Evolutionary conservation across 169 alveolate species (phyloP).

Genomic region (Plasmodium fragile): DNA sequence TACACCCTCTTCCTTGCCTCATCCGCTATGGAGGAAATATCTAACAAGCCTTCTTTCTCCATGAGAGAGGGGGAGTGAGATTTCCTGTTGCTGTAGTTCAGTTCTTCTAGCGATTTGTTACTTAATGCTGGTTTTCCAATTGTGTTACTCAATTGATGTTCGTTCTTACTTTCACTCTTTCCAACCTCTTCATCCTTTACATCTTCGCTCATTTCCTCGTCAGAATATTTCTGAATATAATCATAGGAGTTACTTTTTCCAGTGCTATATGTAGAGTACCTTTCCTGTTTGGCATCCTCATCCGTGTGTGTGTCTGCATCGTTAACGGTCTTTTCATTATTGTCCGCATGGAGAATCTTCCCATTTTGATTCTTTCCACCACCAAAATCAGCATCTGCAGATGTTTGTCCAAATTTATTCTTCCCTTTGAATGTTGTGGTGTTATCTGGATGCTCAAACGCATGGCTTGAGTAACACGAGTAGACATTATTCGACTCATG

Average conservation of each 20-base stretch:
- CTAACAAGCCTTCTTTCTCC: background rate
- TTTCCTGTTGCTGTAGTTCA: slow-evolving; percentile 49
- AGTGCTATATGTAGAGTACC: background rate
- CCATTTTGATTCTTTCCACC: background rate
- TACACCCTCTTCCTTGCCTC: slow-evolving; percentile 28
- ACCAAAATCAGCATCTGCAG: background rate
- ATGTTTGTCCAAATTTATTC: background rate
- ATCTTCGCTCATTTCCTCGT: background rate
- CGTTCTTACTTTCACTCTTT: background rate
- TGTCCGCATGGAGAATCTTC: background rate
- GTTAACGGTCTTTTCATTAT: background rate
- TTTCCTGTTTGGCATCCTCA: slow-evolving; percentile 5
- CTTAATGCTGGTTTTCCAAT: slow-evolving; percentile 15
- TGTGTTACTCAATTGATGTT: background rate
- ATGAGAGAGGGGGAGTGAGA: background rate
- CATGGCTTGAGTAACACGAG: background rate
- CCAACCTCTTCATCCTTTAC: background rate
- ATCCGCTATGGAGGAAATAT: slow-evolving; percentile 34
- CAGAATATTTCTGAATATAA: background rate
- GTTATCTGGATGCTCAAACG: background rate
- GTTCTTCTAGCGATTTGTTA: slow-evolving; percentile 43
- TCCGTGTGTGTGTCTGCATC: background rate
- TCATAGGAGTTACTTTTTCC: slow-evolving; percentile 2
- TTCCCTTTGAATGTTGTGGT: background rate
- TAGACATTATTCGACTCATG: slow-evolving; percentile 1